Percentiles rank a stretch among this genome's conserved stretches.
Conservation (phyloP, 139 green algal genomes). For the Yamagishiella unicocca region DNA sequence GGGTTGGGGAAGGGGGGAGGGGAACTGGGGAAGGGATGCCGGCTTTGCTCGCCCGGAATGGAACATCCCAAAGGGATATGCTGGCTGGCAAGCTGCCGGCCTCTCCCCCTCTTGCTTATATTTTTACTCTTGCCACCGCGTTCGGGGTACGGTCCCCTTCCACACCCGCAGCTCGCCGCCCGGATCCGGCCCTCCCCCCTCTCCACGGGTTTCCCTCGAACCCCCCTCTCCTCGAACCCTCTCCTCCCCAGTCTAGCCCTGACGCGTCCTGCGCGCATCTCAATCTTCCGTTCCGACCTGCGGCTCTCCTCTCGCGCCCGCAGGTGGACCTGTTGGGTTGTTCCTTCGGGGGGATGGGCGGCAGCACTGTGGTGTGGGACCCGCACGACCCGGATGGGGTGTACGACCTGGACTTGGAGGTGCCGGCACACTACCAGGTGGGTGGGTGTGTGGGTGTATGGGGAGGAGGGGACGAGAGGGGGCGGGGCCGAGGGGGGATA, state of each 20-base stretch:
- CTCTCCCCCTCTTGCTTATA: background rate
- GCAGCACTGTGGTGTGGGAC: conserved; percentile 49
- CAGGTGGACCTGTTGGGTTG: conserved; percentile 46
- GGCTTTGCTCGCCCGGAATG: too few relatives aligned
- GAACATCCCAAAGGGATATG: too few relatives aligned
- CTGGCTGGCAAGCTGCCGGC: background rate
- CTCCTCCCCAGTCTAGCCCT: too few relatives aligned
- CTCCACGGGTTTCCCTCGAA: background rate
- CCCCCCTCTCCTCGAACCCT: too few relatives aligned
- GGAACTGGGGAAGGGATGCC: background rate
- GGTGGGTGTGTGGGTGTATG: background rate
- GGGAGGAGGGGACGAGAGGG: background rate
- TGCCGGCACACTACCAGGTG: conserved; percentile 57
- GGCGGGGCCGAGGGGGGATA: too few relatives aligned
- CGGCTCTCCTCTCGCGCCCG: too few relatives aligned
- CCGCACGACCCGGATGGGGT: conserved; percentile 56
- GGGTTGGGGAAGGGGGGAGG: background rate
- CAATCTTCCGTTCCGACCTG: too few relatives aligned
- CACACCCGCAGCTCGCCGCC: too few relatives aligned
- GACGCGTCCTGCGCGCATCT: too few relatives aligned
- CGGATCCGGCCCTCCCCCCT: too few relatives aligned
- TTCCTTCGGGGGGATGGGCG: conserved; percentile 35
- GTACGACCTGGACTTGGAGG: conserved; percentile 54
- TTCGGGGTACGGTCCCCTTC: too few relatives aligned
- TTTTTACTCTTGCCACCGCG: too few relatives aligned